Base-by-base conservation (phyloP, 2,329 filamentous ascomycete species). In the Corynespora cassiicola region DNA sequence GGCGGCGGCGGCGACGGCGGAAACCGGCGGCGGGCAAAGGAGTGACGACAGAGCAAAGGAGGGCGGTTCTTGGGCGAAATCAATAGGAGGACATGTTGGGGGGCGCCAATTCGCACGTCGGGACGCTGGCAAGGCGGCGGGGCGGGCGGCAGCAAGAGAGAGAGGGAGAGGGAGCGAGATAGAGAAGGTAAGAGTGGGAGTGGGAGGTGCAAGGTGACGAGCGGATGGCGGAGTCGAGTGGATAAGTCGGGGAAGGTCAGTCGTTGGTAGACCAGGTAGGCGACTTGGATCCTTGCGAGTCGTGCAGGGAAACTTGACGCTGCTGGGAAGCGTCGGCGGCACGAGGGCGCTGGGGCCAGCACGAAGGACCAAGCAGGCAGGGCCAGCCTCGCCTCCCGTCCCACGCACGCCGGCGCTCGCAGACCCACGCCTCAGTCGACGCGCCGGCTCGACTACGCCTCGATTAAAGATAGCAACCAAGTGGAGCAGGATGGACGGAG, bases 21-120 rank as follows among this genome's bases (percentile, higher is more conserved):
- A n/a, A n/a, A n/a, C n/a, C n/a, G n/a, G n/a, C n/a, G 30, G 19
- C 17, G 28, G 32, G 42, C 45, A 48, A 45, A 48, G 41, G 45
- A 48, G 45, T 35, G 45, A 45, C 41, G 44, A 36, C 29, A 45
- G 26, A 39, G 27, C 6, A 31, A 23, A 28, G 27, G 35, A 31
- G 24, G 22, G 20, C 20, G 14, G 23, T 24, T n/a, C n/a, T n/a
- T n/a, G n/a, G 17, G 11, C 15, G 23, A 10, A 30, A 30, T 36
- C 28, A 40, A 16, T 10, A 41, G 23, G 11, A 7, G 26, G 21
- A 12, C 30, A 40, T 35, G n/a, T n/a, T n/a, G n/a, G n/a, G n/a
- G n/a, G n/a, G n/a, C n/a, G n/a, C n/a, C n/a, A n/a, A n/a, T n/a
- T n/a, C n/a, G n/a, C n/a, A n/a, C n/a, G n/a, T n/a, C n/a, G n/a